phyloP scores from a whole-genome alignment of 2,329 filamentous ascomycete species.

The Colletotrichum falcatum region DNA sequence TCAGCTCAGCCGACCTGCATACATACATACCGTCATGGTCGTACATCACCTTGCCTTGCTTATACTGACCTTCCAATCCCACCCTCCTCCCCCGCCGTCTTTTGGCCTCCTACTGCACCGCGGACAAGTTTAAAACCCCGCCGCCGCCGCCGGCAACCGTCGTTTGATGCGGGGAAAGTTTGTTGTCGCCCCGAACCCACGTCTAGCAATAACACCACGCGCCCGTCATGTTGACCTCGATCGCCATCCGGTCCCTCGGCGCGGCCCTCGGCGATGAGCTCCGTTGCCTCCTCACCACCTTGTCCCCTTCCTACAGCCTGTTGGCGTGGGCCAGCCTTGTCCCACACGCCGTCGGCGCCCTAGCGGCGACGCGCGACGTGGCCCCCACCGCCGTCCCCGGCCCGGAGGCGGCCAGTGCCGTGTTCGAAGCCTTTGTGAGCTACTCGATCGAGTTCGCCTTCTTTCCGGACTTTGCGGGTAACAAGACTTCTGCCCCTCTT shows the following conservation, averaged over 20 bases:
- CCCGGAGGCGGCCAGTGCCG: slow-evolving; percentile 17
- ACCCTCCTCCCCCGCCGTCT: slow-evolving; percentile 1
- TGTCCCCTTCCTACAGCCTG: slow-evolving; percentile 10
- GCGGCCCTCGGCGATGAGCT: slow-evolving; percentile 22
- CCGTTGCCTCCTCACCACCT: slow-evolving; percentile 19
- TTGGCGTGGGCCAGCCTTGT: background rate
- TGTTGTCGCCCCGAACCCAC: slow-evolving; percentile 5
- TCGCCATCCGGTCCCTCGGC: slow-evolving; percentile 13
- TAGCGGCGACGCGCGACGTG: background rate
- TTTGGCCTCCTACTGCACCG: background rate
- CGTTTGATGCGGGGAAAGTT: slow-evolving; percentile 26
- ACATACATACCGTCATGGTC: slow-evolving; percentile 34
- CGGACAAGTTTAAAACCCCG: background rate
- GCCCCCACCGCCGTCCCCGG: slow-evolving; percentile 23
- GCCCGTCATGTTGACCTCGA: slow-evolving; percentile 20
- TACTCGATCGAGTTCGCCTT: slow-evolving; percentile 65
- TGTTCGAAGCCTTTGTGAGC: slow-evolving; percentile 59
- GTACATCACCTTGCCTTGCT: background rate
- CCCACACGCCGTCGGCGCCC: too few relatives aligned
- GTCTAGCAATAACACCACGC: background rate
- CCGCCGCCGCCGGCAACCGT: background rate
- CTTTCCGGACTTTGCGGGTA: slow-evolving; percentile 64
- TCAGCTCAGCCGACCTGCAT: slow-evolving; percentile 19
- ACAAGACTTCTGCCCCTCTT: too few relatives aligned
- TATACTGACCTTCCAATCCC: background rate